Evolutionary conservation across 1,139 yeast genomes (phyloP), one percentile per base, ranked within the genome.

Genomic region (Meyerozyma elateridarum): DNA sequence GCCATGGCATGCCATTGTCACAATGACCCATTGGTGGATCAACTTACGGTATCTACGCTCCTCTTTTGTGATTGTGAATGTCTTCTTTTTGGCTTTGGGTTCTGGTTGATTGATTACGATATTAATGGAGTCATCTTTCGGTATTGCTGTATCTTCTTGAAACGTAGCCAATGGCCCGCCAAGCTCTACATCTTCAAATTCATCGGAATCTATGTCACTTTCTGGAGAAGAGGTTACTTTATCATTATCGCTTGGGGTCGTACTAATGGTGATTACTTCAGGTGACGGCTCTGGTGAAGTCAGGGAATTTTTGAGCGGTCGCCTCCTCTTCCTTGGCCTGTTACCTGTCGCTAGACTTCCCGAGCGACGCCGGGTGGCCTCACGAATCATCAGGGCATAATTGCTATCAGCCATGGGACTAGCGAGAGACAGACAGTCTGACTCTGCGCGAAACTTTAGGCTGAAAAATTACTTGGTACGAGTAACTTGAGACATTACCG

Each of bases 1-100:
- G 0, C 87, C 93, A 52, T 84, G 94, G 4, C 70, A 54, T 20
- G 83, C 51, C 70, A 85, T 71, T 28, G 73, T 51, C 11, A 74
- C 60, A 3, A 89, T 44, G 41, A 76, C 74, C 36, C 71, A 47
- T 55, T 76, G 70, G 52, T 89, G 96, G n/a, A 78, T 56, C 0
- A 53, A 41, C 30, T 61, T 57, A 18, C 96, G 60, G 25, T 50
- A 55, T 1, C 51, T 49, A 16, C 83, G 61, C 43, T 83, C 89
- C 29, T 73, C 79, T 36, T 64, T 68, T 20, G 71, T 46, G 15
- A 80, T 66, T 3, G 69, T 53, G 34, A 60, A 55, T 15, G 58
- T 52, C 25, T 42, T 42, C 31, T 31, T 28, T 32, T 39, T 20
- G 14, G 18, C 19, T 7, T 6, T 35, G 38, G 30, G 26, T 24